Evolutionary conservation across 2,329 filamentous ascomycete genomes (phyloP), one percentile per base, ranked within the genome.

Genomic region (Colletotrichum eremochloae): DNA sequence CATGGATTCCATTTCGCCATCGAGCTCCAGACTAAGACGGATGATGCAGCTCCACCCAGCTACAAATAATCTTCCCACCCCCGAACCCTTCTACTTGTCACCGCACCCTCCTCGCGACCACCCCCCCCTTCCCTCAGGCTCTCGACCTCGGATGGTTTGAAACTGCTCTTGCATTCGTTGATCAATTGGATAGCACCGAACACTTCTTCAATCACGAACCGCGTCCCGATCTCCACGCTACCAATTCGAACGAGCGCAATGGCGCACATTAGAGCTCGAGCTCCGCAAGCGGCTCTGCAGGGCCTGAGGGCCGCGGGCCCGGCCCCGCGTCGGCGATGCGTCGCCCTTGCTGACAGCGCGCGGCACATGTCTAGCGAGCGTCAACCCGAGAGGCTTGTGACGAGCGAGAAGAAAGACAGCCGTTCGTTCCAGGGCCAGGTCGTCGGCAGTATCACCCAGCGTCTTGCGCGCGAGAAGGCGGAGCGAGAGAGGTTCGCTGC

Each of bases 341-440:
- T 71, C 61, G 72, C 72, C 58, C 66, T 74, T 38, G 53, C 66
- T 18, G 57, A 46, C 4, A 36, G 67, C 56, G 46, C 61, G 15
- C 62, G 73, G 46, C 67, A 68, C 11, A 73, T 75, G 67, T 74
- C 80, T 29, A 79, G 76, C 9, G 76, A 79, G 29, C 78, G 76
- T 67, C 77, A 76, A 40, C 64, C 71, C 48, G 73, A 74, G 14
- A 62, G 68, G 52, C 75, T 74, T 61, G 38, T 64, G 15, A 71
- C 75, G 65, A 83, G 82, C 68, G 82, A 84, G 75, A 75, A 79
- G 74, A 83, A 78, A 76, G 77, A 79, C 36, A 83, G 81, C 20
- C 75, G 84, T 58, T 80, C 83, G 4, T 91, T 91, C 77, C 86
- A 87, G 76, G 88, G 88, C 29, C 89, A 91, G 80, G 84, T 91